Conservation (phyloP, 164 flowering plant genomes). For the Cinnamomum chago region DNA sequence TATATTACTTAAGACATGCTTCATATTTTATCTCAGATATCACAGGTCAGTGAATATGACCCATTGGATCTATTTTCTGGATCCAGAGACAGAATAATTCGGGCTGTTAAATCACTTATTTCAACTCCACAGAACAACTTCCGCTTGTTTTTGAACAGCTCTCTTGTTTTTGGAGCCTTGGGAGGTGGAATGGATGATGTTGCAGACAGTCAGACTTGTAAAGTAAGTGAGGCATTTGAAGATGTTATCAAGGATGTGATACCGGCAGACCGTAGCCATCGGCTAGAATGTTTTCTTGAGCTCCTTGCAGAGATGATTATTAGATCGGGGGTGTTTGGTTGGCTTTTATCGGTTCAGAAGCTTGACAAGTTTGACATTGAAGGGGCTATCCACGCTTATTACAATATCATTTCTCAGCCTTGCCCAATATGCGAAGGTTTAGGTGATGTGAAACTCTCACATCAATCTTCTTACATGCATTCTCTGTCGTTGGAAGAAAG, state of each 20-base stretch:
- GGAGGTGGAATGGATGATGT: conserved; percentile 47
- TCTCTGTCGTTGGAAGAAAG: conserved; percentile 63
- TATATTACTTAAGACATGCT: background rate
- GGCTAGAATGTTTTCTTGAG: conserved; percentile 41
- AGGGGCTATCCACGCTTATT: conserved; percentile 95
- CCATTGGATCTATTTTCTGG: conserved; percentile 88
- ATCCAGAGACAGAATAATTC: conserved; percentile 51
- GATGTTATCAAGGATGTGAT: conserved; percentile 46
- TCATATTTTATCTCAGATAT: conserved; percentile 44
- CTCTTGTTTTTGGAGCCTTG: conserved; percentile 65
- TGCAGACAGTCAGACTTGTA: conserved; percentile 5
- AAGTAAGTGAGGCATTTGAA: conserved; percentile 42
- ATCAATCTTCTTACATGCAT: conserved; percentile 47
- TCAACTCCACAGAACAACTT: conserved; percentile 85
- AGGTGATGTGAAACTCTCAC: conserved; percentile 28
- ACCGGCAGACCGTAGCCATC: conserved; percentile 48
- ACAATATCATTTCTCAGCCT: conserved; percentile 67
- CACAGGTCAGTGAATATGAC: conserved; percentile 68
- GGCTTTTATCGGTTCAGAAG: conserved; percentile 72
- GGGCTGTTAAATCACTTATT: conserved; percentile 66
- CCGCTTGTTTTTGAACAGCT: conserved; percentile 76
- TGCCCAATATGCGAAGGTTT: conserved; percentile 52
- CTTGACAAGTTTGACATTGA: conserved; percentile 82
- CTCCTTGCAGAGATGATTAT: conserved; percentile 61
- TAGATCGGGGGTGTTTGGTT: conserved; percentile 52